Percentiles rank a stretch among this genome's conserved stretches.
These are phyloP conservation scores for Aspergillus bertholletiae DNA, from an alignment of 495 filamentous ascomycete genomes.

Conservation along the genomic window DNA sequence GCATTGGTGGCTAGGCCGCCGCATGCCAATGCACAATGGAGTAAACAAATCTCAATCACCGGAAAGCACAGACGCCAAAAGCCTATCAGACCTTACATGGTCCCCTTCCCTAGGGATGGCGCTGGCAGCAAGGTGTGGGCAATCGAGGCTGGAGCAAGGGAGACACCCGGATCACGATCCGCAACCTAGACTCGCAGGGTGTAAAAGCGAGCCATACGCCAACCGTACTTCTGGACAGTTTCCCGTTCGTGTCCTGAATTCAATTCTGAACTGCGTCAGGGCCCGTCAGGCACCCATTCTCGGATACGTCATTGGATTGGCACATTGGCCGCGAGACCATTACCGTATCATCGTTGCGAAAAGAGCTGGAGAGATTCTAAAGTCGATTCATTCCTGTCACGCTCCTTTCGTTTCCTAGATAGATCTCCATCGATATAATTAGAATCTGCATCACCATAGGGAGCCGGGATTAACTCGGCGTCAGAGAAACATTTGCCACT, in stretches of 20 bases:
- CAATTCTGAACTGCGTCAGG: background rate
- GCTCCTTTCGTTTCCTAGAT: background rate
- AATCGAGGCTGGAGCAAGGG: conserved; percentile 37
- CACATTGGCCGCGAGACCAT: background rate
- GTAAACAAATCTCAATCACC: conserved; percentile 41
- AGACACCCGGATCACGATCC: conserved; percentile 18
- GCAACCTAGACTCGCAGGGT: conserved; percentile 9
- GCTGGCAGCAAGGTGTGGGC: conserved; percentile 38
- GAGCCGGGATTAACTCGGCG: background rate
- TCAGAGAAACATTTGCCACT: background rate
- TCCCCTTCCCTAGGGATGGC: conserved; percentile 41
- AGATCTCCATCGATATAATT: background rate
- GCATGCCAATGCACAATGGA: conserved; percentile 40
- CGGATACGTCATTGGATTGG: background rate
- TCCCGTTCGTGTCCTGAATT: background rate
- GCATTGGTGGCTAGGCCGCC: conserved; percentile 26
- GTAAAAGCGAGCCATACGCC: background rate
- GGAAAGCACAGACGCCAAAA: conserved; percentile 36
- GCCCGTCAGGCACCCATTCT: background rate
- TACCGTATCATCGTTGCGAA: background rate
- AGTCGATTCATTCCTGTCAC: background rate
- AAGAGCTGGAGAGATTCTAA: background rate
- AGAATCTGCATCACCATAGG: background rate
- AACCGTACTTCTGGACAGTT: background rate
- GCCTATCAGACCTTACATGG: conserved; percentile 47